Percentiles rank a stretch among this genome's conserved stretches.
These are phyloP conservation scores for Trichophaea hybrida DNA, from an alignment of 2,329 filamentous ascomycete genomes.

Conservation along the genomic window DNA sequence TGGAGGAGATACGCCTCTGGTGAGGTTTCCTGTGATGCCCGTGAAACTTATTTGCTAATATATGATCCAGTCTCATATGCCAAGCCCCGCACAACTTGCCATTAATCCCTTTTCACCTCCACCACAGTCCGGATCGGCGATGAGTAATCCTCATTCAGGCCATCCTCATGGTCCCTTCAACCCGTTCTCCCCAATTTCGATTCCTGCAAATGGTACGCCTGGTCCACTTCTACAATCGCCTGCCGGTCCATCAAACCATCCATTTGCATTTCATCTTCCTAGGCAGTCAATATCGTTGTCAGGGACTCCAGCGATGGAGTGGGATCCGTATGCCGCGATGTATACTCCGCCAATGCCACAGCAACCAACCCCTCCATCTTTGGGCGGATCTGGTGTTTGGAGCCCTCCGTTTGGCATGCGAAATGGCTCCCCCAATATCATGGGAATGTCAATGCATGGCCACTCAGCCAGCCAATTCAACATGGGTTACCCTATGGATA, in stretches of 20 bases:
- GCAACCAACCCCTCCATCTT: conserved; percentile 22
- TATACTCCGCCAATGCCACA: conserved; percentile 21
- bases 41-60: not conserved
- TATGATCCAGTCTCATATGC: conserved; percentile 36
- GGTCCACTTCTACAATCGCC: conserved; percentile 19
- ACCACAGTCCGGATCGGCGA: conserved; percentile 21
- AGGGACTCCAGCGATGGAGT: conserved; percentile 24
- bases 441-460: conserved; percentile 14
- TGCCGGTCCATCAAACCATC: conserved; percentile 18
- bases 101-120: conserved; percentile 28
- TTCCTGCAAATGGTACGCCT: conserved; percentile 12
- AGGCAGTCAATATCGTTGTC: conserved; percentile 27
- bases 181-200: conserved; percentile 20
- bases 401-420: conserved; percentile 20
- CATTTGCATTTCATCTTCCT: conserved; percentile 25
- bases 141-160: conserved; percentile 20
- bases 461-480: conserved; percentile 15
- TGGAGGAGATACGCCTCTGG: conserved; percentile 41
- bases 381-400: conserved; percentile 17
- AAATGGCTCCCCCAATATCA: conserved; percentile 15
- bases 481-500: conserved; percentile 11
- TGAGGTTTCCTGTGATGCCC: conserved; percentile 27
- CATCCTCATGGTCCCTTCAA: conserved; percentile 20
- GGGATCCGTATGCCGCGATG: conserved; percentile 22
- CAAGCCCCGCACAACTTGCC: conserved; percentile 60